Base-by-base conservation (phyloP, 768 basidiomycete genomes). In the Panaeolus papilionaceus region DNA sequence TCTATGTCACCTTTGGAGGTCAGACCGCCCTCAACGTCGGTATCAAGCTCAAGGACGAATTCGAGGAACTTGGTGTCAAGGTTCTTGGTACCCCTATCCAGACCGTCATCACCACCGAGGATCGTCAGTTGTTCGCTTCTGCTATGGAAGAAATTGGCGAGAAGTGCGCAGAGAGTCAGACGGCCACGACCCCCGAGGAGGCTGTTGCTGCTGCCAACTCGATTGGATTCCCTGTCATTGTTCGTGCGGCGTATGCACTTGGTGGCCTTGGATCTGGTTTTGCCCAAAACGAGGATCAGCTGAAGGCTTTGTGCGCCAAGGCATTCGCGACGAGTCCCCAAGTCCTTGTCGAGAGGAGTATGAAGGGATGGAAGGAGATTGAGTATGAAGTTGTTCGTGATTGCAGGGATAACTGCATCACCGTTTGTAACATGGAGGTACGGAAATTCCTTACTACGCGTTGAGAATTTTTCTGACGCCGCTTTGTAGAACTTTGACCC, bases 281-380 rank as follows among this genome's bases (percentile, higher is more conserved):
- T 73, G 97, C 97, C n/a, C 90, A 96, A 80, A 84, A 98, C 74
- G 96, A 96, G 77, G 83, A 79, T n/a, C 93, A 98, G 82, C 83
- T 99, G 67, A 86, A 88, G 70, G 92, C 92, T 38, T 82, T 99
- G 20, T 98, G 96, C 76, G 86, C 84, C 71, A 98, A 96, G 82
- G 97, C 98, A 10, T 99, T 99, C 75, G 96, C 97, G 54, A 98
- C 95, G 14, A 96, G 94, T 73, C 96, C 97, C 51, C 98, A 99
- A 80, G 96, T 99, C 0, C 85, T 99, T n/a, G 95, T 99, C 16
- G 98, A 99, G 85, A 96, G 90, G 85, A 96, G 94, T 73, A 99
- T 99, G 97, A 99, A 99, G 81, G 97, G 97, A 2, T 99, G 97
- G 97, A 99, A 99, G 81, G 97, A 99, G 84, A 97, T 99, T 71